These are phyloP conservation scores for Clonostachys rosea DNA, from an alignment of 2,329 filamentous ascomycete species.

Conservation along the genomic window DNA sequence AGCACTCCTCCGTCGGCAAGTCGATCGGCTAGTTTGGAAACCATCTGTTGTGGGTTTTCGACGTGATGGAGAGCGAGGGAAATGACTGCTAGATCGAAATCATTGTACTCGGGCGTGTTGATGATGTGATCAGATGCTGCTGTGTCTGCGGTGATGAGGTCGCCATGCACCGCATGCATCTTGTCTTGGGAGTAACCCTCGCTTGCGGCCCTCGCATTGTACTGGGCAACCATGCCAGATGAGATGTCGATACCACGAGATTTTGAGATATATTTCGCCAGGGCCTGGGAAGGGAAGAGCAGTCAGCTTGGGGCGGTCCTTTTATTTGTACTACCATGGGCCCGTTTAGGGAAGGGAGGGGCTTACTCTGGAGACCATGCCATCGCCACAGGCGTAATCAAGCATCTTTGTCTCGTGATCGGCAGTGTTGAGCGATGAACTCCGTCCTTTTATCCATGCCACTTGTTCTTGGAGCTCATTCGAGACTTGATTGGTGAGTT, in stretches of 20 bases:
- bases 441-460: constrained; percentile 10
- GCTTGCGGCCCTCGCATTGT: constrained; percentile 18
- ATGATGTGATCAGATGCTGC: constrained; percentile 6
- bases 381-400: constrained; percentile 24
- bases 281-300: constrained; percentile 12
- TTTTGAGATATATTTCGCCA: constrained; percentile 17
- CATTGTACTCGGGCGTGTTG: constrained; percentile 9
- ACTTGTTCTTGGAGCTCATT: constrained; percentile 13
- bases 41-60: constrained; percentile 15
- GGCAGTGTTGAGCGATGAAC: not conserved
- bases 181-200: constrained; percentile 11
- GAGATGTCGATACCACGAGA: constrained; percentile 28
- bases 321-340: not conserved
- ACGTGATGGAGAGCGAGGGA: constrained; percentile 29
- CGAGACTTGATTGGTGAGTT: constrained; percentile 14
- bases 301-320: not conserved
- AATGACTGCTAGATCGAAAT: constrained; percentile 25
- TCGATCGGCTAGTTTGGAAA: constrained; percentile 16
- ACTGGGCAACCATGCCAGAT: constrained; percentile 19
- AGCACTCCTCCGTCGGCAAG: constrained; percentile 20
- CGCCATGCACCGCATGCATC: constrained; percentile 21
- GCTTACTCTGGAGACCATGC: constrained; percentile 17
- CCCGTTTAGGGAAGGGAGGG: too few relatives aligned
- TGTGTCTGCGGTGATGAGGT: constrained; percentile 14
- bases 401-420: constrained; percentile 8